A percentile compares a stretch with the other conserved stretches of the same genome.
Evolutionary conservation across 139 green algal genomes (phyloP).

Genomic region (Tetraselmis chui): DNA sequence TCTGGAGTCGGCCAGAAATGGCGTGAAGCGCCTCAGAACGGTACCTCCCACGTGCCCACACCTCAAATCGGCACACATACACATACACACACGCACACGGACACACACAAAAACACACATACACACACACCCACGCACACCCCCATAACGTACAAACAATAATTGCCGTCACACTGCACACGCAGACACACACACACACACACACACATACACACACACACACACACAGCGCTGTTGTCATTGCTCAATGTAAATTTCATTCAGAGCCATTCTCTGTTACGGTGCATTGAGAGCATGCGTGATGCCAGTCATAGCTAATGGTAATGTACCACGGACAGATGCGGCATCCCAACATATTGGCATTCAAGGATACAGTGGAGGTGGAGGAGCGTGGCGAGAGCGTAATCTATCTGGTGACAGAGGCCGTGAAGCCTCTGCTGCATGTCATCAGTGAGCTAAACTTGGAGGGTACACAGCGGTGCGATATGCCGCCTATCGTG

Average conservation of each 20-base stretch:
- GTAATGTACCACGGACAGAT: too few relatives aligned
- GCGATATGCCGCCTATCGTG: too few relatives aligned
- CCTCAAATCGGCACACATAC: too few relatives aligned
- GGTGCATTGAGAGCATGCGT: background rate
- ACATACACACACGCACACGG: too few relatives aligned
- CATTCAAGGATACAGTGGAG: conserved; percentile 74
- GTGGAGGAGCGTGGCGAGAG: conserved; percentile 55
- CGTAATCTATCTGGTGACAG: conserved; percentile 78
- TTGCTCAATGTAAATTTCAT: background rate
- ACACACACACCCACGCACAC: too few relatives aligned
- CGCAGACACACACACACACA: too few relatives aligned
- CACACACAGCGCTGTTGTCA: background rate
- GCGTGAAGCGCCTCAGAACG: conserved; percentile 70
- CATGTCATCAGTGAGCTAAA: conserved; percentile 51
- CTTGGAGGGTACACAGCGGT: conserved; percentile 44
- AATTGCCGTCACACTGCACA: too few relatives aligned
- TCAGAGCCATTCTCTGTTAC: background rate
- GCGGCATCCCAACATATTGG: conserved; percentile 79
- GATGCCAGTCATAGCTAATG: too few relatives aligned
- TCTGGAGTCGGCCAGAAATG: conserved; percentile 64
- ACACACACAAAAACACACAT: too few relatives aligned
- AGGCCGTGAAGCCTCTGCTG: conserved; percentile 64
- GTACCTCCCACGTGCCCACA: conserved; percentile 24
- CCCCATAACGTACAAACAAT: too few relatives aligned
- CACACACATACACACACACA: background rate